These are phyloP conservation scores for Yamagishiella unicocca DNA, from an alignment of 139 green algal species.

Conservation along the genomic window DNA sequence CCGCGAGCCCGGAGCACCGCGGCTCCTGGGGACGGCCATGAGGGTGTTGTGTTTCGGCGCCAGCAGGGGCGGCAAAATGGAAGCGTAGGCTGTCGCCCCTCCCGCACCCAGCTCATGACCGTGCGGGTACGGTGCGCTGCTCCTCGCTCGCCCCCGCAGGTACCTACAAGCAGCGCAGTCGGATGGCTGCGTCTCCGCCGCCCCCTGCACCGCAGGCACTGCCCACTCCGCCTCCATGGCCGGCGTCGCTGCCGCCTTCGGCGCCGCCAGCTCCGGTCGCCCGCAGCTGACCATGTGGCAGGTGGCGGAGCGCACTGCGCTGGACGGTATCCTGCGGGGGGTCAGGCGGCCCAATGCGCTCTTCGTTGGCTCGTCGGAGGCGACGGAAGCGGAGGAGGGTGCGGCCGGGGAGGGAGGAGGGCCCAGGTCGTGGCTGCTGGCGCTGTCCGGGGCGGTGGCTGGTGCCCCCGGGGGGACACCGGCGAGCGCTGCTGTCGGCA, in stretches of 20 bases:
- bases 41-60: no score
- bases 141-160: not conserved
- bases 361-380: not conserved
- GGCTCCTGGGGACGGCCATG: no score
- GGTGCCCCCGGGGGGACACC: no score
- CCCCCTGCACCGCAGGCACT: not conserved
- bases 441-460: not conserved
- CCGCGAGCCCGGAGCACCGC: no score
- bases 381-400: not conserved
- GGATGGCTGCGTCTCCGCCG: not conserved
- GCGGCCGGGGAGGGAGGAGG: not conserved
- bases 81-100: no score
- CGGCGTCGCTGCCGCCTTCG: not conserved
- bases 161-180: not conserved
- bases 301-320: constrained; percentile 11
- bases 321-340: not conserved
- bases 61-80: no score
- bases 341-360: not conserved
- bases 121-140: no score
- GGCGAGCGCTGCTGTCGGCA: no score
- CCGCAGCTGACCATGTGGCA: not conserved
- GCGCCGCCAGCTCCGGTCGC: not conserved
- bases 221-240: not conserved
- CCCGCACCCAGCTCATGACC: no score
- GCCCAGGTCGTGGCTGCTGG: constrained; percentile 8